These are phyloP conservation scores for Bruguiera gymnorhiza DNA, from an alignment of 345 rosid species.

Conservation along the genomic window DNA sequence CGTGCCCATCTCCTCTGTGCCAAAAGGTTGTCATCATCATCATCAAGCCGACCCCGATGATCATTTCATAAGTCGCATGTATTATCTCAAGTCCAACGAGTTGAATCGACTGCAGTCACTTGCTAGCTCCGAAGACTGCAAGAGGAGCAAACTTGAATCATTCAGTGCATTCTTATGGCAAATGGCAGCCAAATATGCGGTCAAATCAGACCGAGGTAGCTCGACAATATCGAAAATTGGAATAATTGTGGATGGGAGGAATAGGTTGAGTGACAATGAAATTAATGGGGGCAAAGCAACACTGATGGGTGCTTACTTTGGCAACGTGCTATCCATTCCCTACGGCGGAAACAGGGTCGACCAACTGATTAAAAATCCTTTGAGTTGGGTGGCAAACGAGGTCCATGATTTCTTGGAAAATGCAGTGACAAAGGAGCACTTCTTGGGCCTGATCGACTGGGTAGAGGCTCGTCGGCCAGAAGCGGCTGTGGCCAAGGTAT, in stretches of 20 bases:
- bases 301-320: slow-evolving; percentile 40
- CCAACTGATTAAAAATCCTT: slow-evolving; percentile 40
- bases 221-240: slow-evolving; percentile 43
- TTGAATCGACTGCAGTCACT: slow-evolving; percentile 38
- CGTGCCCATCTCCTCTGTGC: slow-evolving; percentile 41
- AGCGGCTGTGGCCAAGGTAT: slow-evolving; percentile 49
- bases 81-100: slow-evolving; percentile 34
- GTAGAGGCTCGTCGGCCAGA: slow-evolving; percentile 62
- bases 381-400: slow-evolving; percentile 53
- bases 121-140: slow-evolving; percentile 32
- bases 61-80: slow-evolving; percentile 54
- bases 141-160: slow-evolving; percentile 58
- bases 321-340: slow-evolving; percentile 71
- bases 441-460: slow-evolving; percentile 73
- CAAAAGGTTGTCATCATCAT: slow-evolving; percentile 22
- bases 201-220: neutral
- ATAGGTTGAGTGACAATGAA: slow-evolving; percentile 25
- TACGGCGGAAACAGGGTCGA: slow-evolving; percentile 35
- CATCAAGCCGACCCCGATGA: neutral
- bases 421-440: slow-evolving; percentile 52
- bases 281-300: neutral
- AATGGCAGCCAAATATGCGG: slow-evolving; percentile 38
- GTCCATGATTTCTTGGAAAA: slow-evolving; percentile 46
- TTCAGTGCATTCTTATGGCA: slow-evolving; percentile 72
- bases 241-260: slow-evolving; percentile 68